Percentiles rank a stretch among this genome's conserved stretches.
Evolutionary conservation across 495 filamentous ascomycete species (phyloP).

Genomic region (Annulohypoxylon bovei): DNA sequence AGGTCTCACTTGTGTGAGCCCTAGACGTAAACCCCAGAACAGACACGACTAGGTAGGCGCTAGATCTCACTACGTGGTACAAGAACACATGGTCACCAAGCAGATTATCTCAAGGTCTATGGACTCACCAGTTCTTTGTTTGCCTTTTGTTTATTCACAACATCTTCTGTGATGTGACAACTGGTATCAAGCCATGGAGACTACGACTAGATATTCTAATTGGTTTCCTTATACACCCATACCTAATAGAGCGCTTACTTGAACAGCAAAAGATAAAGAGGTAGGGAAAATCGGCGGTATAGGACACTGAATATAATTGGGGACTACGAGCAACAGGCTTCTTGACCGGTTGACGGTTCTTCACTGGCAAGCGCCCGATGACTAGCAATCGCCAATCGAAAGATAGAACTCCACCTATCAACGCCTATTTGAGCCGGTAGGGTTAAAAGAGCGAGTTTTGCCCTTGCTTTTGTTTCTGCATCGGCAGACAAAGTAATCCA

Average conservation of each 20-base stretch:
- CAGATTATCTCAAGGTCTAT: too few relatives aligned
- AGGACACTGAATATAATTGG: neutral
- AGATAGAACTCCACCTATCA: neutral
- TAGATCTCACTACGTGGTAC: too few relatives aligned
- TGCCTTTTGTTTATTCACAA: neutral
- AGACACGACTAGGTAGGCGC: neutral
- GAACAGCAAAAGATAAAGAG: neutral
- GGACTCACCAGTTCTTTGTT: neutral
- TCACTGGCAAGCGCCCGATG: neutral
- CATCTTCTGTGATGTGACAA: neutral
- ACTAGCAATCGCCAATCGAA: neutral
- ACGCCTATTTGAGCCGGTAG: too few relatives aligned
- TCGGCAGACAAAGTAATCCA: neutral
- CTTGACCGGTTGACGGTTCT: neutral
- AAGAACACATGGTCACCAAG: neutral
- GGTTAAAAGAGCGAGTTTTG: neutral
- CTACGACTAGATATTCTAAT: neutral
- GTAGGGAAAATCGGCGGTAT: too few relatives aligned
- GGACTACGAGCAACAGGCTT: neutral
- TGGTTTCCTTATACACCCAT: constrained; percentile 1
- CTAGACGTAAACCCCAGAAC: neutral
- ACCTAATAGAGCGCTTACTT: constrained; percentile 13
- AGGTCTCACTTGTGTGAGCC: neutral
- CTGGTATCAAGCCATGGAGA: neutral
- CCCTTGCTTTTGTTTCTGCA: neutral